phyloP scores from a whole-genome alignment of 139 green algal genomes.

The Tetradesmus obliquus region DNA sequence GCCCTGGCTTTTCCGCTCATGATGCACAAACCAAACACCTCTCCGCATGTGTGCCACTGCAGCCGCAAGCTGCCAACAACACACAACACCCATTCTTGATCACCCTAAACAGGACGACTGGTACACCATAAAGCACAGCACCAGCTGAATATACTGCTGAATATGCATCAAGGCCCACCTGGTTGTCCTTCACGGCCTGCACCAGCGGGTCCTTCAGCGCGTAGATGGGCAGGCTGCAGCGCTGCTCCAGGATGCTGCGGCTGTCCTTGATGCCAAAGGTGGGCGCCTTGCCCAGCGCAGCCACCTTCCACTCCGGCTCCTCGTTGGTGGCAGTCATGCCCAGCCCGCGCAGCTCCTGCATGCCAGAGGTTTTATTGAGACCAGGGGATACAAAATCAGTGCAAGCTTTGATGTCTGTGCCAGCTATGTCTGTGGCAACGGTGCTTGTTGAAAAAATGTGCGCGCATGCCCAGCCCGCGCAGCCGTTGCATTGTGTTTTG shows the following conservation, averaged over 20 bases:
- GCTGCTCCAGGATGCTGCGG: slow-evolving; percentile 95
- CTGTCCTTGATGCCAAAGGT: slow-evolving; percentile 90
- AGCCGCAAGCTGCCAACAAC: not conserved
- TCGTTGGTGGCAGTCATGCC: slow-evolving; percentile 69
- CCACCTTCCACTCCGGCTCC: slow-evolving; percentile 91
- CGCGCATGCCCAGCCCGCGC: no score
- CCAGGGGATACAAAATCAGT: no score
- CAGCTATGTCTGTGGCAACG: no score
- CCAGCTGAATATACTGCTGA: not conserved
- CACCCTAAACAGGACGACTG: not conserved
- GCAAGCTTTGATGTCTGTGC: no score
- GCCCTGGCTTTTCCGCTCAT: slow-evolving; percentile 2
- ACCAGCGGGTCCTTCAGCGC: slow-evolving; percentile 94
- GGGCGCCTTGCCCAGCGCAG: slow-evolving; percentile 72
- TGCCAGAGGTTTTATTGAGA: not conserved
- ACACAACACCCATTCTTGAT: not conserved
- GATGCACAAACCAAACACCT: no score
- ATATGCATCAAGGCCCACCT: slow-evolving; percentile 50
- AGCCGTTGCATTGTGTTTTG: no score
- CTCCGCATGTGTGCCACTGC: not conserved
- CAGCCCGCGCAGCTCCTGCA: slow-evolving; percentile 69
- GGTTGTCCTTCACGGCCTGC: slow-evolving; percentile 90
- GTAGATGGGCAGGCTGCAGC: slow-evolving; percentile 96
- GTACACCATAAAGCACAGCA: no score
- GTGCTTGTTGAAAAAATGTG: no score